phyloP scores from a whole-genome alignment of 768 basidiomycete genomes.

The Lactarius tabidus region DNA sequence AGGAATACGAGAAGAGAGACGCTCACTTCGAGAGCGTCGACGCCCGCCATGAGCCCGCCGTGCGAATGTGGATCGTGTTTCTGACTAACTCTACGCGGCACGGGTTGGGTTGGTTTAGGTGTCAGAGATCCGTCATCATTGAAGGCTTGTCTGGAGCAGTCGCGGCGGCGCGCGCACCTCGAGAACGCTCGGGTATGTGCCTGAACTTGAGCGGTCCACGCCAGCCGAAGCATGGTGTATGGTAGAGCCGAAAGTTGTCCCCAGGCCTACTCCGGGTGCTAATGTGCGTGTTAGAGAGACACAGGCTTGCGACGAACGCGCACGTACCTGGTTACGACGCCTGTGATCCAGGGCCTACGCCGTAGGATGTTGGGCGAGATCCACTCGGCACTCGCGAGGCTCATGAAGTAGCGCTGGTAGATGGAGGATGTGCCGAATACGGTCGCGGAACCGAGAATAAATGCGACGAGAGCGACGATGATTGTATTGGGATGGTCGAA shows the following conservation, averaged over 20 bases:
- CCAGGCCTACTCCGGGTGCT: conserved; percentile 64
- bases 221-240: conserved; percentile 77
- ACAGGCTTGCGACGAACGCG: no score
- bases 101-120: neutral
- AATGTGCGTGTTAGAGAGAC: neutral
- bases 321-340: conserved; percentile 72
- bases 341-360: conserved; percentile 65
- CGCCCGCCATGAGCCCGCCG: conserved; percentile 87
- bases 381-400: conserved; percentile 65
- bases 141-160: neutral
- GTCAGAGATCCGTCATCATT: neutral
- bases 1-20: no score
- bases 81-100: no score
- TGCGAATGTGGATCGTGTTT: conserved; percentile 84
- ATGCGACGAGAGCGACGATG: conserved; percentile 29
- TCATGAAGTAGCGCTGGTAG: conserved; percentile 46
- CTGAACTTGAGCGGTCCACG: conserved; percentile 70
- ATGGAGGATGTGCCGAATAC: conserved; percentile 40
- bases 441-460: conserved; percentile 30
- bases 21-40: conserved; percentile 87
- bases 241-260: conserved; percentile 86
- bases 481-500: neutral
- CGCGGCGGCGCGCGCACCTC: conserved; percentile 41
- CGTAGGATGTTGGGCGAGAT: conserved; percentile 59
- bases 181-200: conserved; percentile 50